Evolutionary conservation across 345 rosid species (phyloP).

Genomic region (Brassica incana): DNA sequence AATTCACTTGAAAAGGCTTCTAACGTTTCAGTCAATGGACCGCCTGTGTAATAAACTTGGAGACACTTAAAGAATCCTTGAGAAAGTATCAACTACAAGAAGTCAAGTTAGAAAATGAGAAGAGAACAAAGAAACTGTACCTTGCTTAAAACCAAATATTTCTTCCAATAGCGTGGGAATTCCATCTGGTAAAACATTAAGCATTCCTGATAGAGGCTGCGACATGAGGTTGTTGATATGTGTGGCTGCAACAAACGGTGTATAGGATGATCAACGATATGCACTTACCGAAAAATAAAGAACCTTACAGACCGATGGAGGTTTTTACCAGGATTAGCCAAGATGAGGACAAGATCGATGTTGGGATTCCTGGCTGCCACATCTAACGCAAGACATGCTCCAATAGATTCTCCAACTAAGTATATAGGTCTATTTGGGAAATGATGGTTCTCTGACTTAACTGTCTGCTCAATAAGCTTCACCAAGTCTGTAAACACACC

Average conservation of each 20-base stretch:
- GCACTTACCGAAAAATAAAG: not conserved
- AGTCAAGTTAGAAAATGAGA: not conserved
- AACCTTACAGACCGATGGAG: not conserved
- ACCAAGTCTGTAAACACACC: slow-evolving; percentile 44
- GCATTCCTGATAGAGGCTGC: slow-evolving; percentile 40
- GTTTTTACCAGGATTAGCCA: slow-evolving; percentile 59
- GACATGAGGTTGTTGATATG: slow-evolving; percentile 45
- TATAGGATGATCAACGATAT: not conserved
- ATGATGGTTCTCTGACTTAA: slow-evolving; percentile 38
- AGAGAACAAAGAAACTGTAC: not conserved
- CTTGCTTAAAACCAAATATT: slow-evolving; percentile 32
- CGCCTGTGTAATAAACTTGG: slow-evolving; percentile 30
- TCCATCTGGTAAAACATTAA: slow-evolving; percentile 45
- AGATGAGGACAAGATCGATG: slow-evolving; percentile 47
- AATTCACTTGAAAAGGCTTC: slow-evolving; percentile 41
- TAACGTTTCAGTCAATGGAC: slow-evolving; percentile 37
- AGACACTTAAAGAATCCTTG: no score
- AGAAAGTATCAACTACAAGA: not conserved
- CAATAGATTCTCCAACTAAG: slow-evolving; percentile 60
- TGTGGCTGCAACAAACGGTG: slow-evolving; percentile 42
- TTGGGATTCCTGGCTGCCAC: slow-evolving; percentile 59
- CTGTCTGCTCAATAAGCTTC: slow-evolving; percentile 50
- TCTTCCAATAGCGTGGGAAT: slow-evolving; percentile 40
- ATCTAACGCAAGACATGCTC: slow-evolving; percentile 61
- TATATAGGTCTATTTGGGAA: slow-evolving; percentile 57